Evolutionary conservation across 768 basidiomycete genomes (phyloP), one percentile per base, ranked within the genome.

Genomic region (Xerocomellus chrysenteron): DNA sequence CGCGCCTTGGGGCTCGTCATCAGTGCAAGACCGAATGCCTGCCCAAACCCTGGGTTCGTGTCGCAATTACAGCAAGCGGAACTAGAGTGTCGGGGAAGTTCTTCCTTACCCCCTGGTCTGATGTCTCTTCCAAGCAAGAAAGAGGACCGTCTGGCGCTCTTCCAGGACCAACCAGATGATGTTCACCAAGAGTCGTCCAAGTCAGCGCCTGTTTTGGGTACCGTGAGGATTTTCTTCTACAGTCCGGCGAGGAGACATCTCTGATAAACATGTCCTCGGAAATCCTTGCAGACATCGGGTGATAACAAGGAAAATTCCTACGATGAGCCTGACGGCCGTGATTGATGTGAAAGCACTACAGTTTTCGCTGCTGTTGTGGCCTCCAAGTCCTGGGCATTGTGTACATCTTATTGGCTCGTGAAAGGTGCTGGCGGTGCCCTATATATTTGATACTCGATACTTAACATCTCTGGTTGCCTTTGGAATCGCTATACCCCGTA

Each of bases 11-110:
- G 48, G 5, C 16, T 41, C 16, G 32, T 50, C 26, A 6, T 60
- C 37, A 8, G 37, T 13, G 51, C 58, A 6, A 37, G 58, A 36
- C 58, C 51, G 6, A 39, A 24, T 3, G 58, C 51, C 0, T 44
- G 58, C 42, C 58, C 47, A 14, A 59, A 59, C 11, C 11, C 47
- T n/a, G 52, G 59, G 21, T 61, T 61, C 10, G 0, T 60, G 0
- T 10, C 12, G n/a, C 52, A 33, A 14, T 32, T 60, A 11, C 47
- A 37, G 43, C 3, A 55, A 16, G n/a, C 5, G 1, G 58, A 60
- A 44, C 3, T 55, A 3, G 39, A 49, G 30, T n/a, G 28, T 0
- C 51, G 58, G 19, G 58, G 51, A 0, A 28, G 12, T 3, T 54
- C 26, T 35, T 60, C 52, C 3, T 36, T 57, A 9, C 43, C 44